phyloP scores from a whole-genome alignment of 495 filamentous ascomycete genomes.

The Penicillium antarcticum region DNA sequence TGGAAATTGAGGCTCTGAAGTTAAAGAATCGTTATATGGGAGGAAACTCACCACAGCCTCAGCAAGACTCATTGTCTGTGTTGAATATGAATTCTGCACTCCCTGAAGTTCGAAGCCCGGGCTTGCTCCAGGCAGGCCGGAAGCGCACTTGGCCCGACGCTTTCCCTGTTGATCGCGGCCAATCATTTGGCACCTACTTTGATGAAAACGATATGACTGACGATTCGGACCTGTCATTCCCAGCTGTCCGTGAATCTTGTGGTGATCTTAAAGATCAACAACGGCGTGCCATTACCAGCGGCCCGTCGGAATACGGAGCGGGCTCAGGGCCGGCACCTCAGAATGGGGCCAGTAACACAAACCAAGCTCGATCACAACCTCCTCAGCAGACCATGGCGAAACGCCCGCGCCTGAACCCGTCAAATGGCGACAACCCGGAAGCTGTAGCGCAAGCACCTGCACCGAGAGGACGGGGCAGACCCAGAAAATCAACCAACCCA shows the following conservation, averaged over 20 bases:
- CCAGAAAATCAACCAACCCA: slow-evolving; percentile 30
- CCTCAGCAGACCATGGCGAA: slow-evolving; percentile 25
- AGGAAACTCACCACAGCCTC: slow-evolving; percentile 16
- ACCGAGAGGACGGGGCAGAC: slow-evolving; percentile 26
- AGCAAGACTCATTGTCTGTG: slow-evolving; percentile 5
- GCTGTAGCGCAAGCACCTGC: neutral
- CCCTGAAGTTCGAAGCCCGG: slow-evolving; percentile 37
- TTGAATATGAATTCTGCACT: slow-evolving; percentile 12
- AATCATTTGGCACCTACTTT: slow-evolving; percentile 36
- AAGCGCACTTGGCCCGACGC: slow-evolving; percentile 38
- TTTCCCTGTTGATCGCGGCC: slow-evolving; percentile 21
- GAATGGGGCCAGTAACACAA: neutral
- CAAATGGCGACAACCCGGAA: neutral
- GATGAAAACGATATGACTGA: slow-evolving; percentile 36
- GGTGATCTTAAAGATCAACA: slow-evolving; percentile 27
- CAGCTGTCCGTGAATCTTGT: slow-evolving; percentile 16
- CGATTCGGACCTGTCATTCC: slow-evolving; percentile 24
- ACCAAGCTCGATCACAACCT: neutral
- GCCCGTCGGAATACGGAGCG: neutral
- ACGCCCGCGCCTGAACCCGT: slow-evolving; percentile 29
- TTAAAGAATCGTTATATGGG: slow-evolving; percentile 39
- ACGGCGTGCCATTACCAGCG: neutral
- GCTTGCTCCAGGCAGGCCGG: slow-evolving; percentile 34
- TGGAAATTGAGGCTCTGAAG: slow-evolving; percentile 45
- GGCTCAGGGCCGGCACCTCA: neutral